Evolutionary conservation across 768 basidiomycete species (phyloP).

Genomic region (Dictyophora rubrovolvata): DNA sequence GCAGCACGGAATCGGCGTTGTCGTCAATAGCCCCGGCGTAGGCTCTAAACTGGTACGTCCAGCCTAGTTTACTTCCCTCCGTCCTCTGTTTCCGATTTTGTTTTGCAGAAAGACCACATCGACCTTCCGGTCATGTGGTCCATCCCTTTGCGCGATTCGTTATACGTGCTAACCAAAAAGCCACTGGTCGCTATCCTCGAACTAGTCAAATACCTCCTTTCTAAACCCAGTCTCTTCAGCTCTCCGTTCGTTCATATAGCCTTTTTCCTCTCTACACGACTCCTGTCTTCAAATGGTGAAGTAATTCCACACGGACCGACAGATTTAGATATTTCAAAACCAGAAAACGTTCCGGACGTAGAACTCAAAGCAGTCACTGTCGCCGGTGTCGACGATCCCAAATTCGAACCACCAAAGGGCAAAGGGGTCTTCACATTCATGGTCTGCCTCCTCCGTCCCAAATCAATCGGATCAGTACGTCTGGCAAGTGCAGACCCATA

Average conservation of each 20-base stretch:
- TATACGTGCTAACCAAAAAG: conserved; percentile 18
- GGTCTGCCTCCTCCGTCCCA: conserved; percentile 18
- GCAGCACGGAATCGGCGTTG: conserved; percentile 20
- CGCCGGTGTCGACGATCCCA: not conserved
- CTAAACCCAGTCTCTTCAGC: conserved; percentile 24
- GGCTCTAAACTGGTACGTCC: conserved; percentile 25
- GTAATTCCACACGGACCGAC: no score
- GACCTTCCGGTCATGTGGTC: conserved; percentile 26
- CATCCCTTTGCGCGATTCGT: conserved; percentile 23
- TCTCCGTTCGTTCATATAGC: conserved; percentile 22
- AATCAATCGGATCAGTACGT: conserved; percentile 17
- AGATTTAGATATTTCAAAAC: not conserved
- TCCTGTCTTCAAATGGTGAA: no score
- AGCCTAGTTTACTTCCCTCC: not conserved
- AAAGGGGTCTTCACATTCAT: conserved; percentile 4
- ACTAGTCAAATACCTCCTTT: conserved; percentile 23
- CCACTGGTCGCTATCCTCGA: conserved; percentile 22
- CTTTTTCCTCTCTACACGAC: conserved; percentile 19
- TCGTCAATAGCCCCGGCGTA: conserved; percentile 30
- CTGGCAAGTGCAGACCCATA: conserved; percentile 22
- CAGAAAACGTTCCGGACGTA: conserved; percentile 28
- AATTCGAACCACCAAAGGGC: not conserved
- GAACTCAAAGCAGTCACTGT: conserved; percentile 25
- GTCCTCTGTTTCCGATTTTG: not conserved
- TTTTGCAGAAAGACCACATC: conserved; percentile 29